Evolutionary conservation across 106 monocot species (phyloP).

Genomic region (Chionographis japonica): DNA sequence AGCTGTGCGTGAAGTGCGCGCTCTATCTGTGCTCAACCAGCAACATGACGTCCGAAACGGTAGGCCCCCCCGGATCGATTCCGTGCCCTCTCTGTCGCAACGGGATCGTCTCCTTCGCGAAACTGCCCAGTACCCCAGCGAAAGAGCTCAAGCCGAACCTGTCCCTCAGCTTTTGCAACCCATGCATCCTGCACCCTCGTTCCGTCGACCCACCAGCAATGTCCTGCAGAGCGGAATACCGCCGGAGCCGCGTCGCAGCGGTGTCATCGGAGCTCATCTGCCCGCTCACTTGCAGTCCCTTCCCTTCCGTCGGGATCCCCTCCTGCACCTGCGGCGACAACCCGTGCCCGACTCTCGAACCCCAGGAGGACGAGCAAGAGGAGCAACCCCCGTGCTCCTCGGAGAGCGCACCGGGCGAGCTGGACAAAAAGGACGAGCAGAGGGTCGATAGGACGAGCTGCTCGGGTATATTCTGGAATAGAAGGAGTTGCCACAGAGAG

Average conservation of each 20-base stretch:
- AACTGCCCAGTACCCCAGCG: slow-evolving; percentile 27
- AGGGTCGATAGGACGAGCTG: slow-evolving; percentile 61
- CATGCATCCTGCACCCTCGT: slow-evolving; percentile 56
- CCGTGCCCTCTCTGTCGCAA: slow-evolving; percentile 88
- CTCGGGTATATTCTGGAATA: slow-evolving; percentile 69
- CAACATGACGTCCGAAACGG: slow-evolving; percentile 37
- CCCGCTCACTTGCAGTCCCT: slow-evolving; percentile 71
- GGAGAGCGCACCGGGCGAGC: slow-evolving; percentile 14
- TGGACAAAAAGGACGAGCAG: slow-evolving; percentile 40
- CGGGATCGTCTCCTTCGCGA: slow-evolving; percentile 70
- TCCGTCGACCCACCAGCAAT: slow-evolving; percentile 8
- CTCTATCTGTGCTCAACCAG: slow-evolving; percentile 83
- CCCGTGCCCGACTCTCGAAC: slow-evolving; percentile 26
- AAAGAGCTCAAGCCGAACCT: slow-evolving; percentile 48
- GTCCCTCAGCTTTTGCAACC: slow-evolving; percentile 65
- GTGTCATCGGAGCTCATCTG: slow-evolving; percentile 57
- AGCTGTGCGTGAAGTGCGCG: slow-evolving; percentile 82
- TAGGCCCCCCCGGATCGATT: slow-evolving; percentile 64
- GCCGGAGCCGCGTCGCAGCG: slow-evolving; percentile 30
- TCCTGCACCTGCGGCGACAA: slow-evolving; percentile 45
- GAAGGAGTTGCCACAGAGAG: slow-evolving; percentile 90
- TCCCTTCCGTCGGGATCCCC: slow-evolving; percentile 55
- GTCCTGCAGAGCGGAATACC: slow-evolving; percentile 28
- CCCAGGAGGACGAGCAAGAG: slow-evolving; percentile 19
- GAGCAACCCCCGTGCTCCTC: slow-evolving; percentile 39